Base-by-base conservation (phyloP, 208 protist species). In the Trypanosoma caninum region DNA sequence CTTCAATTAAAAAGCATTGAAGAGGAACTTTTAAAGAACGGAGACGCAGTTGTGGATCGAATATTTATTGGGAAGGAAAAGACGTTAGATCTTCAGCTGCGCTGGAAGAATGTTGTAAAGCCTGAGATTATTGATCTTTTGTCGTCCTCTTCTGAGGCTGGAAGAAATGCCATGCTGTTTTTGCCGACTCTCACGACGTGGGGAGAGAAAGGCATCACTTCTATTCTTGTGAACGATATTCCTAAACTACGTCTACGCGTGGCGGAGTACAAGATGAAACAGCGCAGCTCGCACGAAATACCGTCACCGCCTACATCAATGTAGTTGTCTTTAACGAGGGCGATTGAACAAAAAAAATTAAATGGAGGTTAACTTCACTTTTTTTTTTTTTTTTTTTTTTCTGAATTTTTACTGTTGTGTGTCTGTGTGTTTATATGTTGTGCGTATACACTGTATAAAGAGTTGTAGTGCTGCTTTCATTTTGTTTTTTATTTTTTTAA, bases 61-160 rank as follows among this genome's bases (percentile, higher is more conserved):
- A 42, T 87, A 33, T 87, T 76, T 68, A 61, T 71, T 13, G 41
- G 69, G 9, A 69, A 72, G 28, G 67, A 76, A 16, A 74, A 58
- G 20, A 85, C 80, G 6, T 50, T 71, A 28, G 80, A 87, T 28
- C 56, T 84, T 10, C 60, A 78, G 38, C 33, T 77, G 23, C 80
- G 84, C 28, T 91, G 84, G 84, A 55, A 62, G 23, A 75, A 77
- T 46, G 45, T 42, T 20, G 84, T 91, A 46, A 79, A 69, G 60
- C 80, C 77, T 20, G 77, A 82, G 47, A 62, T 91, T 11, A 54
- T 76, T 0, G 64, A 69, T 11, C 50, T 83, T 1, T 54, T 65
- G 10, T 11, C 55, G 3, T 51, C 62, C 0, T 63, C 56, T 20
- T 38, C 47, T 3, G 50, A 46, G 18, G 70, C 59, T 30, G 74